Percentiles rank a stretch among this genome's conserved stretches.
phyloP scores from a whole-genome alignment of 2,329 filamentous ascomycete species.

The Zalaria sp. region DNA sequence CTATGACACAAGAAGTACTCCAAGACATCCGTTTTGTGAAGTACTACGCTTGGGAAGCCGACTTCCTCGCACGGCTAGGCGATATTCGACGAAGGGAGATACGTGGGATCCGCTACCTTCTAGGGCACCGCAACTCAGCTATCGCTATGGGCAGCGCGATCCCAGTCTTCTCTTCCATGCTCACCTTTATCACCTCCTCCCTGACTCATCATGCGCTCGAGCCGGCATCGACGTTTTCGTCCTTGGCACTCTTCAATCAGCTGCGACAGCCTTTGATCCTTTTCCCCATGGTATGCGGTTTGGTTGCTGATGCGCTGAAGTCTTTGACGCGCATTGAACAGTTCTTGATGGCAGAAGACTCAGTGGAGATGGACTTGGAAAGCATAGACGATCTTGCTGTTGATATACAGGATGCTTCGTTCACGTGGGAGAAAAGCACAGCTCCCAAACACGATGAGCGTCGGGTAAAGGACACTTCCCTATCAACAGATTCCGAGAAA shows the following conservation, averaged over 20 bases:
- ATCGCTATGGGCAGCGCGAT: conserved; percentile 65
- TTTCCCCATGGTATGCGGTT: conserved; percentile 68
- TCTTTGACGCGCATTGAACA: conserved; percentile 72
- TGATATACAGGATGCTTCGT: too few species aligned
- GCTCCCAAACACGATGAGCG: too few species aligned
- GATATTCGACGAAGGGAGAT: conserved; percentile 62
- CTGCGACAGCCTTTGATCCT: conserved; percentile 75
- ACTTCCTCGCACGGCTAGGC: conserved; percentile 62
- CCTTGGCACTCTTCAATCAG: conserved; percentile 76
- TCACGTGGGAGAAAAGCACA: too few species aligned
- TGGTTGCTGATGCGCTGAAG: conserved; percentile 74
- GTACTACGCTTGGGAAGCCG: conserved; percentile 80
- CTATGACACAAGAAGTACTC: conserved; percentile 79
- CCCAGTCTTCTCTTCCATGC: conserved; percentile 81
- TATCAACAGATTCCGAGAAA: conserved; percentile 40
- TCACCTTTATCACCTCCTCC: conserved; percentile 67
- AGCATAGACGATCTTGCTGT: too few species aligned
- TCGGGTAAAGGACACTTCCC: too few species aligned
- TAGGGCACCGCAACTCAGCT: conserved; percentile 67
- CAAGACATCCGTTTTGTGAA: conserved; percentile 84
- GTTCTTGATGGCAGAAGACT: conserved; percentile 67
- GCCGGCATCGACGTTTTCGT: conserved; percentile 72
- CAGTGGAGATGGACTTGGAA: too few species aligned
- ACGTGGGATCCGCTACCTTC: conserved; percentile 57
- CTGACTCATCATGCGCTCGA: conserved; percentile 48